These are phyloP conservation scores for Physcia stellaris DNA, from an alignment of 495 filamentous ascomycete genomes.

Conservation along the genomic window DNA sequence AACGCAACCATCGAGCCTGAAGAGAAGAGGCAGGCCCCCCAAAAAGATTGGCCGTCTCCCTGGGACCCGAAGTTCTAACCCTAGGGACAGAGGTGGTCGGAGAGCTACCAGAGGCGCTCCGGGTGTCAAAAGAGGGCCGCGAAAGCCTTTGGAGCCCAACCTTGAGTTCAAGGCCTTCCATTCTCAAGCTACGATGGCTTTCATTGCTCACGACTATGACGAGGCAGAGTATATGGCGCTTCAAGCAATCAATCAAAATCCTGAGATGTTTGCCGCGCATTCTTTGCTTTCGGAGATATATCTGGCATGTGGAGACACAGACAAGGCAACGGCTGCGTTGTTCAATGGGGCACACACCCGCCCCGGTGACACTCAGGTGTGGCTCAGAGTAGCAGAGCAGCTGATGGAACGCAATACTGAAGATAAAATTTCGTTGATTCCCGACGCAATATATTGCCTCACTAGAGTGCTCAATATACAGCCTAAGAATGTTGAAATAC, in stretches of 20 bases:
- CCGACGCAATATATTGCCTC: slow-evolving; percentile 54
- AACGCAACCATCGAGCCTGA: no score
- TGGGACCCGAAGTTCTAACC: no score
- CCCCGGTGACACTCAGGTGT: slow-evolving; percentile 51
- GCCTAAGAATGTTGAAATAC: slow-evolving; percentile 39
- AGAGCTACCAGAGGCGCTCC: no score
- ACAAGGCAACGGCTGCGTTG: slow-evolving; percentile 52
- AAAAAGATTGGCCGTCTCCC: no score
- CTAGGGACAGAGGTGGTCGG: slow-evolving; percentile 29
- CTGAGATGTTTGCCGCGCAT: slow-evolving; percentile 72
- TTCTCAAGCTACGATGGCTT: slow-evolving; percentile 55
- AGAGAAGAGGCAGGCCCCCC: no score
- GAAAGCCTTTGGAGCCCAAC: slow-evolving; percentile 58
- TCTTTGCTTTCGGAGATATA: slow-evolving; percentile 60
- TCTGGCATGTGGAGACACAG: slow-evolving; percentile 49
- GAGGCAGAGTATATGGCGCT: slow-evolving; percentile 46
- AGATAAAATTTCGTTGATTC: slow-evolving; percentile 33
- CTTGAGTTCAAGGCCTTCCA: slow-evolving; percentile 61
- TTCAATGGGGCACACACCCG: slow-evolving; percentile 60
- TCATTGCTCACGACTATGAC: slow-evolving; percentile 51
- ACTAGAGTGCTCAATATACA: slow-evolving; percentile 53
- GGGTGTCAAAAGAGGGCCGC: slow-evolving; percentile 46
- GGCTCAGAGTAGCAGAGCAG: slow-evolving; percentile 54
- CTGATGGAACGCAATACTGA: slow-evolving; percentile 47
- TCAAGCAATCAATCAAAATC: slow-evolving; percentile 66